phyloP scores from a whole-genome alignment of 1,284 basidiomycete genomes.

The Golubevia sp. region DNA sequence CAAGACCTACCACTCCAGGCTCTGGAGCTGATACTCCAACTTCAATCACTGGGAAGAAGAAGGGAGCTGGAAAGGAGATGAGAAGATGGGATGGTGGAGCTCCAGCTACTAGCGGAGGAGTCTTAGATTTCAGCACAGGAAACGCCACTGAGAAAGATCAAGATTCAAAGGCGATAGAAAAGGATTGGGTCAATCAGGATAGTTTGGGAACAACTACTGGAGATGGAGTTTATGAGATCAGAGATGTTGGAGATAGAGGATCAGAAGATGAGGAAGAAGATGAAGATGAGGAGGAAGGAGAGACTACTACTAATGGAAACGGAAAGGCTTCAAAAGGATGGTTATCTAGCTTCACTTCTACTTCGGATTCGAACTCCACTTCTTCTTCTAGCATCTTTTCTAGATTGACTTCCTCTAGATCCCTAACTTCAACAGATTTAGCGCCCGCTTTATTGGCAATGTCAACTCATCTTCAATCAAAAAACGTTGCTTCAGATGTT shows the following conservation, averaged over 20 bases:
- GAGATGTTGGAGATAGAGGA: constrained; percentile 23
- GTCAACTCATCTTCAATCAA: constrained; percentile 97
- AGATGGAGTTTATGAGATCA: constrained; percentile 57
- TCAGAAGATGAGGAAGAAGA: constrained; percentile 17
- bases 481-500: constrained; percentile 97
- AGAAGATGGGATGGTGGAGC: constrained; percentile 46
- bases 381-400: constrained; percentile 71
- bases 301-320: constrained; percentile 14
- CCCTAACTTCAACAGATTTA: constrained; percentile 80
- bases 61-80: constrained; percentile 49
- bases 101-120: constrained; percentile 10
- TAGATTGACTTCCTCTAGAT: constrained; percentile 73
- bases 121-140: constrained; percentile 14
- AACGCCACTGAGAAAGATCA: background rate
- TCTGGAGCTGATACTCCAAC: constrained; percentile 5
- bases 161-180: background rate
- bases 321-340: constrained; percentile 5
- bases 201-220: constrained; percentile 46
- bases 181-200: constrained; percentile 35
- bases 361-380: constrained; percentile 59
- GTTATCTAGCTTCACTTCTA: constrained; percentile 42
- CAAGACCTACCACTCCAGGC: background rate
- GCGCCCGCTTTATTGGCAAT: constrained; percentile 87
- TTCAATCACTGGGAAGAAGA: no score
- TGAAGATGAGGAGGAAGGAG: constrained; percentile 30